phyloP scores from a whole-genome alignment of 352 stramenopile genomes.

The Pythium pectinolyticum region DNA sequence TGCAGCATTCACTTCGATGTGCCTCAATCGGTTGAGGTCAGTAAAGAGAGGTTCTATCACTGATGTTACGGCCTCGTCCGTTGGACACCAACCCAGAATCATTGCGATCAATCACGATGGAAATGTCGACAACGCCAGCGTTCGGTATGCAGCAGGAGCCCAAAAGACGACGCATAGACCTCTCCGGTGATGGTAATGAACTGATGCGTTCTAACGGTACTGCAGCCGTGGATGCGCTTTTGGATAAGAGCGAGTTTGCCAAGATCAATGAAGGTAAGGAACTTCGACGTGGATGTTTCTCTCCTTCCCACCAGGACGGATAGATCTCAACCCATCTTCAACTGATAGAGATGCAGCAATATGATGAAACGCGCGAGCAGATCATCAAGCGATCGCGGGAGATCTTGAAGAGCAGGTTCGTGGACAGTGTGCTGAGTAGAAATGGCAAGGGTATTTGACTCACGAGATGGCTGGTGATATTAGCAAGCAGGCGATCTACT shows the following conservation, averaged over 20 bases:
- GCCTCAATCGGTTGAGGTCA: neutral
- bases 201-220: neutral
- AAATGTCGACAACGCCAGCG: neutral
- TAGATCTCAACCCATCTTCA: neutral
- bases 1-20: constrained; percentile 15
- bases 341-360: constrained; percentile 85
- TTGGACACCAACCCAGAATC: no score
- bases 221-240: constrained; percentile 6
- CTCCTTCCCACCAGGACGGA: neutral
- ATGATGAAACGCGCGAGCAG: constrained; percentile 90
- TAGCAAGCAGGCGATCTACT: constrained; percentile 95
- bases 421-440: neutral
- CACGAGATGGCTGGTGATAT: no score
- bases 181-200: neutral
- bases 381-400: constrained; percentile 95
- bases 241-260: constrained; percentile 32
- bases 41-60: constrained; percentile 5
- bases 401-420: constrained; percentile 90
- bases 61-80: neutral
- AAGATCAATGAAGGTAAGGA: constrained; percentile 32
- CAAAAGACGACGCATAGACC: constrained; percentile 21
- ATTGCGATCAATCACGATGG: no score
- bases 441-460: no score
- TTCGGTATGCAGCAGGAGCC: constrained; percentile 6
- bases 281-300: neutral